Percentiles rank a stretch among this genome's conserved stretches.
Conservation (phyloP, 331 rosid species). For the Quercus phellos region DNA sequence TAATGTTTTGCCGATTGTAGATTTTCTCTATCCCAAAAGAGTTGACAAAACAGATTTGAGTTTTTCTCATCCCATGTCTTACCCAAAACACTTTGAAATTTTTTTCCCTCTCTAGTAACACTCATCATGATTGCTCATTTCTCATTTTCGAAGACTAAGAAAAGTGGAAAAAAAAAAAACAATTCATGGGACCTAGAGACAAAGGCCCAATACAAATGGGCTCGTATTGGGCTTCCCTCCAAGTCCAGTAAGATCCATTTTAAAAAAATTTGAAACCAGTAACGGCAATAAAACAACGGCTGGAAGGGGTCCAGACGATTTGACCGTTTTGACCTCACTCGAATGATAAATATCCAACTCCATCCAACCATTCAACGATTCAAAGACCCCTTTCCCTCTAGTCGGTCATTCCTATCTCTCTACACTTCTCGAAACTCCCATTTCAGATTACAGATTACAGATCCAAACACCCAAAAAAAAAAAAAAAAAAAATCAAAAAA, state of each 20-base stretch:
- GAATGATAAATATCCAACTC: no score
- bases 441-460: not conserved
- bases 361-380: not conserved
- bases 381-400: not conserved
- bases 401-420: not conserved
- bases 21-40: no score
- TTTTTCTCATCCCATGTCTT: no score
- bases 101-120: no score
- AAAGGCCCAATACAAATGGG: not conserved
- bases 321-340: constrained; percentile 12
- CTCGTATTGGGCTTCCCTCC: not conserved
- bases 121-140: no score
- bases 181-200: no score
- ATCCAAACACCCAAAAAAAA: not conserved
- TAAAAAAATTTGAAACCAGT: not conserved
- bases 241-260: not conserved
- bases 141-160: no score
- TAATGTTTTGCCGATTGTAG: no score
- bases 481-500: no score
- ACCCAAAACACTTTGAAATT: no score
- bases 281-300: not conserved
- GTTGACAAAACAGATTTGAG: no score
- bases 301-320: constrained; percentile 1
- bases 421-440: not conserved
- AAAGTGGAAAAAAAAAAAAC: not conserved